phyloP scores from a whole-genome alignment of 2,329 filamentous ascomycete genomes.

The Colletotrichum chlorophyti region DNA sequence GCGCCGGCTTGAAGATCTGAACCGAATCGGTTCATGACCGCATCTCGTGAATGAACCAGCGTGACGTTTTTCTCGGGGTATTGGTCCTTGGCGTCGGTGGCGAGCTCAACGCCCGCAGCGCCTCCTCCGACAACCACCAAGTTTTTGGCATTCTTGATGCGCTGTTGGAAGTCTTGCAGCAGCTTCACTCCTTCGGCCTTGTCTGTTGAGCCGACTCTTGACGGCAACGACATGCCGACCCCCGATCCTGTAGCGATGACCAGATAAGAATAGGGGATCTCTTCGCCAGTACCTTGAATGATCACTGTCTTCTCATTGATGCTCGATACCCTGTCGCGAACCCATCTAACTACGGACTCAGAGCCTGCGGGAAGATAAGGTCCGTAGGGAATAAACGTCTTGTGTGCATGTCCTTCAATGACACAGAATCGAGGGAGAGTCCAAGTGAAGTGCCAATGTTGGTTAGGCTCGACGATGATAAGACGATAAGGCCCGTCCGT shows the following conservation, averaged over 20 bases:
- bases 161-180: slow-evolving; percentile 52
- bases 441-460: slow-evolving; percentile 68
- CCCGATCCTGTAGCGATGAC: slow-evolving; percentile 64
- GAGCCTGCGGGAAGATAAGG: slow-evolving; percentile 44
- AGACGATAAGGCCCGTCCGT: slow-evolving; percentile 54
- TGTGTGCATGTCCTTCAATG: slow-evolving; percentile 60
- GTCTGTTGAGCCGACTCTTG: slow-evolving; percentile 50
- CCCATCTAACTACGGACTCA: slow-evolving; percentile 43
- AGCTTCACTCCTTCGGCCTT: slow-evolving; percentile 50
- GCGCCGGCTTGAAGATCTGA: slow-evolving; percentile 47
- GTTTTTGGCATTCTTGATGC: slow-evolving; percentile 48
- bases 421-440: slow-evolving; percentile 66
- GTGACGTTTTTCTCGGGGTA: slow-evolving; percentile 64
- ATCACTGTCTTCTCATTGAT: slow-evolving; percentile 46
- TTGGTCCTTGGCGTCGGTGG: slow-evolving; percentile 62
- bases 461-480: slow-evolving; percentile 64
- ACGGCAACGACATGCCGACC: slow-evolving; percentile 52
- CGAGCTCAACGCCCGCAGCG: slow-evolving; percentile 67
- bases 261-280: slow-evolving; percentile 60
- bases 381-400: slow-evolving; percentile 67
- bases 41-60: slow-evolving; percentile 62
- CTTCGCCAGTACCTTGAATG: slow-evolving; percentile 47
- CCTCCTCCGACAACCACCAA: slow-evolving; percentile 64
- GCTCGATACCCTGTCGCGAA: slow-evolving; percentile 48
- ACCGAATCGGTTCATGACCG: slow-evolving; percentile 60